These are phyloP conservation scores for Poa pratensis DNA, from an alignment of 176 grass and related monocot genomes.

Conservation along the genomic window DNA sequence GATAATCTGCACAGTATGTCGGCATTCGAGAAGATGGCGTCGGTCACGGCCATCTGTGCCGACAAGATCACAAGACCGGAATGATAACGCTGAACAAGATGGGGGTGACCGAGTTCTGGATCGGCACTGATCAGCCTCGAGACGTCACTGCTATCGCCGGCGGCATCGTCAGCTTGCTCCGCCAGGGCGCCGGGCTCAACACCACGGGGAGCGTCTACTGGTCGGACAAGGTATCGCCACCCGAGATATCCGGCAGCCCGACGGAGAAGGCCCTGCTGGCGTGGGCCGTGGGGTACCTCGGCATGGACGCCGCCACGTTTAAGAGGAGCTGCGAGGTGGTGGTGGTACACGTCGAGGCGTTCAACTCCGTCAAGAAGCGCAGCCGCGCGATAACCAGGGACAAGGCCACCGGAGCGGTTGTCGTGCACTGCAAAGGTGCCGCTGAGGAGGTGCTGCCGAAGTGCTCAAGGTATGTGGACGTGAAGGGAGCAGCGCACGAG, in stretches of 20 bases:
- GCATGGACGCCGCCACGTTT: slow-evolving; percentile 48
- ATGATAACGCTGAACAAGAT: slow-evolving; percentile 82
- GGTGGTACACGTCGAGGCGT: slow-evolving; percentile 72
- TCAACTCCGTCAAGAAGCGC: slow-evolving; percentile 82
- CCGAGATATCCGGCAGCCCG: slow-evolving; percentile 70
- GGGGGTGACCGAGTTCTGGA: slow-evolving; percentile 74
- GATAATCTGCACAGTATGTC: slow-evolving; percentile 72
- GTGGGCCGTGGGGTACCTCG: slow-evolving; percentile 60
- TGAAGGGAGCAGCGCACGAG: slow-evolving; percentile 17
- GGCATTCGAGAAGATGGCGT: slow-evolving; percentile 91
- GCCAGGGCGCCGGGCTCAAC: slow-evolving; percentile 65
- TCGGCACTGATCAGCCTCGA: slow-evolving; percentile 34
- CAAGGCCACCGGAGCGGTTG: slow-evolving; percentile 22
- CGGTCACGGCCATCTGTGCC: slow-evolving; percentile 74
- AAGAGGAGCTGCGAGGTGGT: slow-evolving; percentile 52
- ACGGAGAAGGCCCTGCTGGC: slow-evolving; percentile 87
- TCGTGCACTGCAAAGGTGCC: slow-evolving; percentile 71
- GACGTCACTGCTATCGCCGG: neutral
- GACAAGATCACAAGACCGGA: slow-evolving; percentile 88
- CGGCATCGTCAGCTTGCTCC: slow-evolving; percentile 34
- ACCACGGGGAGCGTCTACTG: slow-evolving; percentile 76
- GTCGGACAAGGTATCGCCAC: slow-evolving; percentile 36
- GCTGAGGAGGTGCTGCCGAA: slow-evolving; percentile 68
- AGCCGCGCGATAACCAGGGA: slow-evolving; percentile 62
- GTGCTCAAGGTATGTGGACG: slow-evolving; percentile 45